Percentiles rank a stretch among this genome's conserved stretches.
phyloP scores from a whole-genome alignment of 1,139 yeast genomes.

The Blastobotrys indianensis region DNA sequence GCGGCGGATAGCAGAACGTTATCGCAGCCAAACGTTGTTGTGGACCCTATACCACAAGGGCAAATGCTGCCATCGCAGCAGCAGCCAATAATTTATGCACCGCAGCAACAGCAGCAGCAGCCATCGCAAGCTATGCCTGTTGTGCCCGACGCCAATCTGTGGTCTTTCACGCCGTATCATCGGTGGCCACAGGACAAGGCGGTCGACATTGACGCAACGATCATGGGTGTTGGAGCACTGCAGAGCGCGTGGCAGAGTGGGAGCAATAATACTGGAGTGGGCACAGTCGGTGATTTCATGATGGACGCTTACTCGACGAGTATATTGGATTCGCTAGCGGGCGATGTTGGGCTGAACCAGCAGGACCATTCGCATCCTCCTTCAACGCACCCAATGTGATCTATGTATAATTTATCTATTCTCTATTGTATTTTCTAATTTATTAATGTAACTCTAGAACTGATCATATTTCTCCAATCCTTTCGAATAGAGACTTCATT shows the following conservation, averaged over 20 bases:
- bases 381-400: too few relatives aligned
- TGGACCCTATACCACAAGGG: not conserved
- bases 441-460: not conserved
- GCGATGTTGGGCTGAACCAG: not conserved
- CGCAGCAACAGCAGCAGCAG: conserved; percentile 1
- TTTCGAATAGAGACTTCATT: not conserved
- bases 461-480: too few relatives aligned
- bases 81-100: not conserved
- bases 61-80: not conserved
- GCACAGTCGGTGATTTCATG: conserved; percentile 17
- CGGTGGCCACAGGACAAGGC: conserved; percentile 2
- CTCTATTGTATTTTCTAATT: not conserved
- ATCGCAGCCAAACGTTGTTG: not conserved
- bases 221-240: conserved; percentile 2
- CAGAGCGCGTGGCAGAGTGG: conserved; percentile 11
- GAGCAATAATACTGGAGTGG: conserved; percentile 9
- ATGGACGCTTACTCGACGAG: conserved; percentile 24
- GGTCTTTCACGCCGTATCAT: conserved; percentile 14
- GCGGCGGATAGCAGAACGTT: not conserved
- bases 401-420: not conserved
- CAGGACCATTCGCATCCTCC: too few relatives aligned
- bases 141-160: conserved; percentile 4
- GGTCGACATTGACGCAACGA: not conserved
- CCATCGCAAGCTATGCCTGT: too few relatives aligned
- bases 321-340: conserved; percentile 18